These are phyloP conservation scores for Canna indica DNA, from an alignment of 176 grass and related monocot genomes.

Conservation along the genomic window DNA sequence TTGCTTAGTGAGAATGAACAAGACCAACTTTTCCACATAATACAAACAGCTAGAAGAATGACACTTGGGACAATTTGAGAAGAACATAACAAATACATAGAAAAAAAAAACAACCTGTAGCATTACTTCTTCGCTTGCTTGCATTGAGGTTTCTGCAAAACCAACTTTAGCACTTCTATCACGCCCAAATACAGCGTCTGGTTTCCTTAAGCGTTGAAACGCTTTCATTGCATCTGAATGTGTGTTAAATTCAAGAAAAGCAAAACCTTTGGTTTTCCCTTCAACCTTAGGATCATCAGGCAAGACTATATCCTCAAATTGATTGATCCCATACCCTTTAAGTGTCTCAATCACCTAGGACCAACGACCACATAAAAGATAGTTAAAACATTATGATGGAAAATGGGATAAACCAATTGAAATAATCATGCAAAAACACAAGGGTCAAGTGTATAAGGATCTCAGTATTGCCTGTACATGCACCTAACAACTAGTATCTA, in stretches of 20 bases:
- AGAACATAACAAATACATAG: not conserved
- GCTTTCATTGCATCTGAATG: conserved; percentile 49
- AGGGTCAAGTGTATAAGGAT: too few relatives aligned
- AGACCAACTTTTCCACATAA: not conserved
- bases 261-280: conserved; percentile 49
- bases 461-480: too few relatives aligned
- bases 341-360: conserved; percentile 44
- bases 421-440: too few relatives aligned
- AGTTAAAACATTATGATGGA: conserved; percentile 18
- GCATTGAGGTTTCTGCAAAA: conserved; percentile 35
- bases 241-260: conserved; percentile 43
- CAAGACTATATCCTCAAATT: conserved; percentile 33
- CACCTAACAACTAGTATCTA: too few relatives aligned
- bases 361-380: conserved; percentile 7
- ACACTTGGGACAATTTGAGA: not conserved
- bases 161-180: conserved; percentile 49
- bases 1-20: not conserved
- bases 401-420: conserved; percentile 12
- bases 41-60: not conserved
- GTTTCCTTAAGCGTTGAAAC: conserved; percentile 42
- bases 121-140: conserved; percentile 33
- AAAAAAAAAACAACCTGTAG: conserved; percentile 33
- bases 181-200: conserved; percentile 44
- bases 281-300: conserved; percentile 35
- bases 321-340: conserved; percentile 49